Percentiles rank a stretch among this genome's conserved stretches.
Conservation (phyloP, 257 asterid genomes). For the Lycium ferocissimum region DNA sequence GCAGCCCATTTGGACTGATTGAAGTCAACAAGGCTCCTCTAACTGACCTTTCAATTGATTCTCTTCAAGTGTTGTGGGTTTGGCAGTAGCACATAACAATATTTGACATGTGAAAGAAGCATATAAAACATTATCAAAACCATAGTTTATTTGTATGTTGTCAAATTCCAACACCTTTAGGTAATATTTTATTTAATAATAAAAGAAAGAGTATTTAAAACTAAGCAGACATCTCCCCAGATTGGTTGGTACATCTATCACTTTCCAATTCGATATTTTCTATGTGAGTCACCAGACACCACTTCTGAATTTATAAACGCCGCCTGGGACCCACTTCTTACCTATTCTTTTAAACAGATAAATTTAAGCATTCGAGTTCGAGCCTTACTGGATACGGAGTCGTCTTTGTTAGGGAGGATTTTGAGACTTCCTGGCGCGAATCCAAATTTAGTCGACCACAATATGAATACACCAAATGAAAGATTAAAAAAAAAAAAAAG, state of each 20-base stretch:
- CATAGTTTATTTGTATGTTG: not conserved
- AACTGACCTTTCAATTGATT: not conserved
- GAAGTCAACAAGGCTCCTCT: slow-evolving; percentile 19
- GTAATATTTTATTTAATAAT: not conserved
- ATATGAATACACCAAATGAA: no score
- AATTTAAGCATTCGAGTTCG: no score
- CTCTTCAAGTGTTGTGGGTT: not conserved
- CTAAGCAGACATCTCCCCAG: not conserved
- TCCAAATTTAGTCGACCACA: no score
- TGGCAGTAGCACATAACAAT: slow-evolving; percentile 3
- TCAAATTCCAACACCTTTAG: slow-evolving; percentile 13
- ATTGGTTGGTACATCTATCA: not conserved
- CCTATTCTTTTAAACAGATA: not conserved
- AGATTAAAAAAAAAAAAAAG: no score
- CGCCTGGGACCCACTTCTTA: not conserved
- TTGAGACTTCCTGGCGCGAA: no score
- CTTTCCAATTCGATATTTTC: not conserved
- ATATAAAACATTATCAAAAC: not conserved
- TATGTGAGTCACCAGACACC: not conserved
- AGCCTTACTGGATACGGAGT: no score
- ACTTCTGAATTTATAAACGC: not conserved
- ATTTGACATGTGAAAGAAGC: not conserved
- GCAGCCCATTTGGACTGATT: slow-evolving; percentile 12
- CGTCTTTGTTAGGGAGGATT: no score
- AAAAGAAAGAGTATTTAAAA: not conserved